A percentile compares a stretch with the other conserved stretches of the same genome.
These are phyloP conservation scores for Passalora sequoiae DNA, from an alignment of 2,329 filamentous ascomycete genomes.

Conservation along the genomic window DNA sequence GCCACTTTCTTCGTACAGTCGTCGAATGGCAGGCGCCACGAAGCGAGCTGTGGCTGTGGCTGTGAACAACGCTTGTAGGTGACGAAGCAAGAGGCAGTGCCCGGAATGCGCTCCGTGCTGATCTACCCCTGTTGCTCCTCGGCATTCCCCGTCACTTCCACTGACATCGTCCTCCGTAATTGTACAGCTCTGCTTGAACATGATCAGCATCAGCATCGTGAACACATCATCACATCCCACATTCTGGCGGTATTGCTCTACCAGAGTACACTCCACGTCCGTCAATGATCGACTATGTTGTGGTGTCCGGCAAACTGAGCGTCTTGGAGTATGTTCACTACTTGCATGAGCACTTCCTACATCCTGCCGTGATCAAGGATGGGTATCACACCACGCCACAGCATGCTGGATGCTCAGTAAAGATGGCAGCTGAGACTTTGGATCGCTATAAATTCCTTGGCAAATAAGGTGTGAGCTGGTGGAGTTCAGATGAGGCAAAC, in stretches of 20 bases:
- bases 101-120: no score
- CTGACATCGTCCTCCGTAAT: no score
- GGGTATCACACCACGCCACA: conserved; percentile 84
- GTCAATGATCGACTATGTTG: conserved; percentile 87
- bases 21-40: no score
- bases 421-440: conserved; percentile 90
- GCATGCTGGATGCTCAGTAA: conserved; percentile 81
- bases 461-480: conserved; percentile 74
- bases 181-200: no score
- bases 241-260: conserved; percentile 82
- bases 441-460: conserved; percentile 72
- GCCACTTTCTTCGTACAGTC: no score
- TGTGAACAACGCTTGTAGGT: no score
- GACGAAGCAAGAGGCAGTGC: no score
- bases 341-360: conserved; percentile 85
- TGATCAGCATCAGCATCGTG: no score
- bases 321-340: conserved; percentile 91
- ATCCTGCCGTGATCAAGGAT: conserved; percentile 73
- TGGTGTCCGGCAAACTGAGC: conserved; percentile 67
- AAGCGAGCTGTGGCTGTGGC: no score
- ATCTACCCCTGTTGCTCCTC: no score
- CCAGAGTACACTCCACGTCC: conserved; percentile 93
- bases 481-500: conserved; percentile 74
- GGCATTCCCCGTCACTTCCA: no score
- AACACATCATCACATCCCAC: no score